Percentiles rank a stretch among this genome's conserved stretches.
phyloP scores from a whole-genome alignment of 2,329 filamentous ascomycete species.

The Didymella arachidicola region DNA sequence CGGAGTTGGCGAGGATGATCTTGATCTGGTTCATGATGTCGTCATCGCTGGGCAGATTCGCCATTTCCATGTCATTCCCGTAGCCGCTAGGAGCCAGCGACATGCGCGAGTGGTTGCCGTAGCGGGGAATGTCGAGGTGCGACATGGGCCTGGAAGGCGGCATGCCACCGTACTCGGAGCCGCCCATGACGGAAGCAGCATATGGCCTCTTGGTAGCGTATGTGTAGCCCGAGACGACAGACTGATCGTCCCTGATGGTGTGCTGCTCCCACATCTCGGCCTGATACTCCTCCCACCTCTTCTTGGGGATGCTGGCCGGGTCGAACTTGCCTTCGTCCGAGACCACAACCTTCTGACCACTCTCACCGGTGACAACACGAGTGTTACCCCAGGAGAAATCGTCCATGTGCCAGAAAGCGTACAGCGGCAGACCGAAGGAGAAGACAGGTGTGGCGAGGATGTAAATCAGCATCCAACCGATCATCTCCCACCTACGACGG shows the following conservation, averaged over 20 bases:
- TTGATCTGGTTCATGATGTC: slow-evolving; percentile 91
- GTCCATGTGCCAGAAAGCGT: slow-evolving; percentile 99
- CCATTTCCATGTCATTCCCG: slow-evolving; percentile 69
- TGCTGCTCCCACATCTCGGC: slow-evolving; percentile 96
- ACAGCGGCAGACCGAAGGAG: slow-evolving; percentile 86
- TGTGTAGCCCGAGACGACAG: slow-evolving; percentile 90
- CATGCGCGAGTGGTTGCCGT: slow-evolving; percentile 52
- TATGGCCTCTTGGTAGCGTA: slow-evolving; percentile 83
- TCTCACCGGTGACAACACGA: slow-evolving; percentile 93
- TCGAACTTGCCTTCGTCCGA: slow-evolving; percentile 99
- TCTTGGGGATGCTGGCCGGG: slow-evolving; percentile 87
- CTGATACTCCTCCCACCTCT: slow-evolving; percentile 99
- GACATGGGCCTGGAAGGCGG: slow-evolving; percentile 64
- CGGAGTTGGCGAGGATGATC: slow-evolving; percentile 87
- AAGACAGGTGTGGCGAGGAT: slow-evolving; percentile 90
- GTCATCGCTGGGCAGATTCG: slow-evolving; percentile 85
- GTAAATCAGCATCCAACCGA: slow-evolving; percentile 99
- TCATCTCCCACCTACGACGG: slow-evolving; percentile 98
- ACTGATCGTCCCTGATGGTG: slow-evolving; percentile 81
- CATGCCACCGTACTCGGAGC: slow-evolving; percentile 70
- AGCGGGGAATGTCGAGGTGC: slow-evolving; percentile 64
- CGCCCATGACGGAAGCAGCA: slow-evolving; percentile 53
- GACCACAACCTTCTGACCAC: slow-evolving; percentile 89
- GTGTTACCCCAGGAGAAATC: slow-evolving; percentile 99
- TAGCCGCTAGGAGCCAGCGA: slow-evolving; percentile 67